Conservation (phyloP, 257 asterid species). For the Marsdenia floribunda region DNA sequence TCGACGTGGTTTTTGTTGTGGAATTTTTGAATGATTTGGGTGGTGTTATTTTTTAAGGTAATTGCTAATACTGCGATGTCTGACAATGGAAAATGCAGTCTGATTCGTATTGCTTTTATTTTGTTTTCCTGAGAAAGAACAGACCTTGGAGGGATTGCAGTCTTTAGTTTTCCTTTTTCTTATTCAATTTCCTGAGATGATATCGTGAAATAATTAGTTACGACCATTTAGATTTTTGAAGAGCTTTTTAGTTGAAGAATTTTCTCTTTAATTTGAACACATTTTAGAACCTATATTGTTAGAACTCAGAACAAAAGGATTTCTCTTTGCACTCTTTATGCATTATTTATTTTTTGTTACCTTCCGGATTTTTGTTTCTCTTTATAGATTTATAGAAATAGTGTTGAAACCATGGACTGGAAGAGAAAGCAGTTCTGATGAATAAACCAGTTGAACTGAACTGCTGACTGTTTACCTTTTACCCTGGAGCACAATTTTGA, state of each 20-base stretch:
- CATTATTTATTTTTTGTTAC: background rate
- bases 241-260: background rate
- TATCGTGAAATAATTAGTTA: background rate
- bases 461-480: background rate
- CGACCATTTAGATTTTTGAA: background rate
- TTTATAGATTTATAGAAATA: background rate
- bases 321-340: no score
- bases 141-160: slow-evolving; percentile 2
- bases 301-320: no score
- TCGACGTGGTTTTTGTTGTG: background rate
- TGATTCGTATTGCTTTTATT: background rate
- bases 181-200: background rate
- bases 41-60: background rate
- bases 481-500: background rate
- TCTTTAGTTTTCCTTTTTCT: background rate
- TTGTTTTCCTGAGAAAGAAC: slow-evolving; percentile 5
- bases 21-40: background rate
- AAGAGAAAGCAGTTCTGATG: background rate
- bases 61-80: background rate
- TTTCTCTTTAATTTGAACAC: no score
- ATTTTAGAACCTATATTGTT: no score
- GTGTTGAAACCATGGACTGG: background rate
- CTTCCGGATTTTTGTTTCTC: background rate
- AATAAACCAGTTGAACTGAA: background rate
- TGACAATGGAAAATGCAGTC: background rate